Evolutionary conservation across 768 basidiomycete species (phyloP).

Genomic region (Filobasidium floriforme): DNA sequence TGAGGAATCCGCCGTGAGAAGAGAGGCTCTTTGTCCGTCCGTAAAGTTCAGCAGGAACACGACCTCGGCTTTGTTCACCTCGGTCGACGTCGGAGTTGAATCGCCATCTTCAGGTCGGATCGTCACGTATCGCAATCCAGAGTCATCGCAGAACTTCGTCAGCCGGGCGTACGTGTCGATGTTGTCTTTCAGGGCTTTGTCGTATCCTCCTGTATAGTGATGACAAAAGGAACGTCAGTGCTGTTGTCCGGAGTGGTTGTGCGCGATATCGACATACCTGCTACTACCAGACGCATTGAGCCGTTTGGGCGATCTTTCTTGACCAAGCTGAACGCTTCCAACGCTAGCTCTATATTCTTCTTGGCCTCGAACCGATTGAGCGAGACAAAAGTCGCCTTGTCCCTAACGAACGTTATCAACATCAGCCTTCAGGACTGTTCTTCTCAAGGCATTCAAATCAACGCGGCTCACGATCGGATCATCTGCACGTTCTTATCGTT

Average conservation of each 20-base stretch:
- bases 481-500: conserved; percentile 52
- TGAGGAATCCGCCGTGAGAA: conserved; percentile 62
- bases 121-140: conserved; percentile 50
- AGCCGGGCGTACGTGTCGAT: conserved; percentile 58
- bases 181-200: conserved; percentile 78
- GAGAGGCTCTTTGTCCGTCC: conserved; percentile 68
- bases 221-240: background rate
- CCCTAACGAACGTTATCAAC: conserved; percentile 40
- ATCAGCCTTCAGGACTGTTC: background rate
- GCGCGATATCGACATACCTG: conserved; percentile 51
- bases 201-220: conserved; percentile 66
- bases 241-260: background rate
- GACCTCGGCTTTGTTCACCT: conserved; percentile 49
- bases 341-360: conserved; percentile 78
- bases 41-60: conserved; percentile 90
- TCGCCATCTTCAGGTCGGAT: conserved; percentile 13
- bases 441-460: background rate
- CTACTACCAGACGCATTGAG: conserved; percentile 65
- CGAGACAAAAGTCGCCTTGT: conserved; percentile 66
- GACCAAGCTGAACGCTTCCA: conserved; percentile 60
- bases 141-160: conserved; percentile 54
- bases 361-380: conserved; percentile 93
- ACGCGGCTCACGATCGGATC: conserved; percentile 33
- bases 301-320: conserved; percentile 45
- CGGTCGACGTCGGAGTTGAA: conserved; percentile 13